Percentiles rank a stretch among this genome's conserved stretches.
These are phyloP conservation scores for Smithsoniella earleae DNA, from an alignment of 163 green algal genomes.

Conservation along the genomic window DNA sequence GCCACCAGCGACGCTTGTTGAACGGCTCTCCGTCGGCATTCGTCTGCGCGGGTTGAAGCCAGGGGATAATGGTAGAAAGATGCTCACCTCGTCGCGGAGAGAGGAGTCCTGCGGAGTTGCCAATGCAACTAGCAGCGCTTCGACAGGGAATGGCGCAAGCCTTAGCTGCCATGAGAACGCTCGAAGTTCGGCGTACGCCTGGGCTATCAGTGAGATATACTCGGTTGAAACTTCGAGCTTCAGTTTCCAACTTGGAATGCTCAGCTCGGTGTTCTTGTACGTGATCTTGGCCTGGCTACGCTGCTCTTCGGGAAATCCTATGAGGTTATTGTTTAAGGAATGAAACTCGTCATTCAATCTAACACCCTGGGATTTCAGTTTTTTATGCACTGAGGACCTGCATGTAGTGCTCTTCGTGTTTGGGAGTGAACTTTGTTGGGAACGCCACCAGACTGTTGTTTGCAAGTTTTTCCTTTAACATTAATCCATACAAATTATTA, in stretches of 20 bases:
- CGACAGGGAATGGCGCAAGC: slow-evolving; percentile 8
- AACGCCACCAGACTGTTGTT: no score
- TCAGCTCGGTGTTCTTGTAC: not conserved
- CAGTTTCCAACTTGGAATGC: not conserved
- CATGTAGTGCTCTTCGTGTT: not conserved
- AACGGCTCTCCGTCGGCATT: no score
- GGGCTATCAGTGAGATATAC: slow-evolving; percentile 10
- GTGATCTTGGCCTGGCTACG: slow-evolving; percentile 14
- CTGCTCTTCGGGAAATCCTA: slow-evolving; percentile 9
- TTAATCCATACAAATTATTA: no score
- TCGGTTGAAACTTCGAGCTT: not conserved
- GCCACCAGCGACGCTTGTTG: no score
- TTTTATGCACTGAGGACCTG: not conserved
- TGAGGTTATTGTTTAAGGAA: slow-evolving; percentile 15
- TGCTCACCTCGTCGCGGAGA: slow-evolving; percentile 24
- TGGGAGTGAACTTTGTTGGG: no score
- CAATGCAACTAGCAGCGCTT: slow-evolving; percentile 5
- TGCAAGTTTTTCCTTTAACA: no score
- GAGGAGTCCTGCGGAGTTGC: slow-evolving; percentile 19
- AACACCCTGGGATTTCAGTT: not conserved
- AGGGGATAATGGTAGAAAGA: no score
- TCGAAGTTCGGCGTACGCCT: slow-evolving; percentile 6
- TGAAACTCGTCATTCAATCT: slow-evolving; percentile 25
- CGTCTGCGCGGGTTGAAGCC: no score
- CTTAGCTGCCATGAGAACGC: slow-evolving; percentile 21